Percentiles rank a stretch among this genome's conserved stretches.
phyloP scores from a whole-genome alignment of 2,329 filamentous ascomycete genomes.

The Parastagonospora avenae region DNA sequence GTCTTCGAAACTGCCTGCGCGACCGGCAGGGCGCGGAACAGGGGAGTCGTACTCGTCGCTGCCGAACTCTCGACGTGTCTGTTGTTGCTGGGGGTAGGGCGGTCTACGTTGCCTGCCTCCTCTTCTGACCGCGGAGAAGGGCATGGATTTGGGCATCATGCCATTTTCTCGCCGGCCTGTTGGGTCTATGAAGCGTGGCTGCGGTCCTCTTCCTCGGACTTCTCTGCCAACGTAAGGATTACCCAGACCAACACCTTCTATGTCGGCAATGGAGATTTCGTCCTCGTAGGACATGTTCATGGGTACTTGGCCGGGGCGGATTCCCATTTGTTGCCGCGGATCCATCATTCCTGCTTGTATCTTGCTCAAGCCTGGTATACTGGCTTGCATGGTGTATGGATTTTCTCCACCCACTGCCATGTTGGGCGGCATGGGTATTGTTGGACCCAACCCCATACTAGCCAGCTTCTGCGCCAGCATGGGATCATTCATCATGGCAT shows the following conservation, averaged over 20 bases:
- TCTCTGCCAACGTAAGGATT: conserved; percentile 8
- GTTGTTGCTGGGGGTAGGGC: background rate
- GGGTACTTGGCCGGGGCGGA: conserved; percentile 1
- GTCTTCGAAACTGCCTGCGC: no score
- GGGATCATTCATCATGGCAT: conserved; percentile 11
- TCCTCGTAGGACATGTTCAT: conserved; percentile 9
- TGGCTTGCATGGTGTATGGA: conserved; percentile 8
- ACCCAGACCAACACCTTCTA: conserved; percentile 10
- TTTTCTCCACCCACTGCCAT: background rate
- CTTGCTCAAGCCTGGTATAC: background rate
- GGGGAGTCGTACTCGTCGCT: no score
- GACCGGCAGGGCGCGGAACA: no score
- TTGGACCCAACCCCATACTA: background rate
- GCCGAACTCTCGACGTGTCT: background rate
- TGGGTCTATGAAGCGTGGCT: conserved; percentile 7
- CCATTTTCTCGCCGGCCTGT: background rate
- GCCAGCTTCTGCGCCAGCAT: conserved; percentile 11
- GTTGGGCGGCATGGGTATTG: background rate
- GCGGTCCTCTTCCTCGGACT: conserved; percentile 4
- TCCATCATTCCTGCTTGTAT: conserved; percentile 1
- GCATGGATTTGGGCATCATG: conserved; percentile 4
- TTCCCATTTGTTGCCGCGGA: conserved; percentile 3
- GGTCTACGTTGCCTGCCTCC: background rate
- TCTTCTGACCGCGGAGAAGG: background rate
- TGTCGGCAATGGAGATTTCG: conserved; percentile 12